Evolutionary conservation across 345 rosid genomes (phyloP), one percentile per base, ranked within the genome.

Genomic region (thale cress (Arabidopsis thaliana)): DNA sequence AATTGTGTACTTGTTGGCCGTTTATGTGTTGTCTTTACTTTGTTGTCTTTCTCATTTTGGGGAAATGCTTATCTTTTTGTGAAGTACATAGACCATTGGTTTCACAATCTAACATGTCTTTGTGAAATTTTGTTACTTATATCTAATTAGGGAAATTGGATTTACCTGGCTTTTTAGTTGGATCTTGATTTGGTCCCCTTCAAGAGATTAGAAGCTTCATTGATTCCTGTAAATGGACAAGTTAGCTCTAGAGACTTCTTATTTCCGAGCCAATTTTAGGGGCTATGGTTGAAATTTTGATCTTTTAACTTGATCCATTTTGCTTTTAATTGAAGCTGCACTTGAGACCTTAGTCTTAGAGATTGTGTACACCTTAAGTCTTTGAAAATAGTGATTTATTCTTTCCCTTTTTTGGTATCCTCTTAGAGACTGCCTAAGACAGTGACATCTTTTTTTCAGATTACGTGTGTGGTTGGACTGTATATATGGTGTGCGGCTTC

Each of bases 401-500:
- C 41, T 1, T 0, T 6, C 5, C 8, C 1, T 12, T 59, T 0
- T 24, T 70, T 63, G 57, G 51, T 53, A 45, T 69, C 5, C 2
- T 55, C 36, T 55, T 9, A 37, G 37, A 37, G 52, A 38, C 28
- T 44, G 48, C 34, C 16, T 52, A 23, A 53, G 11, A 20, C 0
- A 58, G 30, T 66, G 68, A 41, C 62, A n/a, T 49, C 37, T 58
- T 52, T 66, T 83, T 74, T 77, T 51, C 75, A 89, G 93, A 87
- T 91, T 76, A 75, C 80, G 14, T 85, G 91, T 73, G 93, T 80
- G 81, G 85, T 91, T 69, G 88, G 89, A 42, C 88, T 89, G 63
- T 89, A 89, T 76, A 83, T 89, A 61, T 91, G 93, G 96, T 89
- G 91, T 75, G 96, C 95, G 7, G 93, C 91, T 9, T 85, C 97